These are phyloP conservation scores for Hippophae rhamnoides DNA, from an alignment of 306 rosid species.

Conservation along the genomic window DNA sequence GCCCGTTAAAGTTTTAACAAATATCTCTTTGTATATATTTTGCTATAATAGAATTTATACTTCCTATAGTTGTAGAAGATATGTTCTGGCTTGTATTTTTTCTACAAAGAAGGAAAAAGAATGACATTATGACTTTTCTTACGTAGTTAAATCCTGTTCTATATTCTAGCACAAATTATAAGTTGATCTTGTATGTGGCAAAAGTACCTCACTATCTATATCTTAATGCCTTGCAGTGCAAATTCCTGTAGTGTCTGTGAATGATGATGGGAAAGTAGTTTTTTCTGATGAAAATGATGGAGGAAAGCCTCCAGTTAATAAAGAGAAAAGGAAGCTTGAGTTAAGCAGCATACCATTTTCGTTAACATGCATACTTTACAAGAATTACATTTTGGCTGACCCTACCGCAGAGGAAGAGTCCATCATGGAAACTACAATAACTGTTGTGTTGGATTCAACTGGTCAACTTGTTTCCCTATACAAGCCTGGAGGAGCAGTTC, in stretches of 20 bases:
- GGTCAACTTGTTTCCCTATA: constrained; percentile 68
- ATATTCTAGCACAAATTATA: neutral
- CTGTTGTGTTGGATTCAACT: constrained; percentile 69
- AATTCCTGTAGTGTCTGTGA: constrained; percentile 65
- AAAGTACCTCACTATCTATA: neutral
- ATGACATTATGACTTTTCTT: too few relatives aligned
- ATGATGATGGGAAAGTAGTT: constrained; percentile 67
- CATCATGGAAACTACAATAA: constrained; percentile 65
- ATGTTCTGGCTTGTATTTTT: too few relatives aligned
- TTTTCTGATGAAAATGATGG: constrained; percentile 47
- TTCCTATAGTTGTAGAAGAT: too few relatives aligned
- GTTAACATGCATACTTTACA: constrained; percentile 72
- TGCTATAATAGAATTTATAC: too few relatives aligned
- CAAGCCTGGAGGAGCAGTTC: constrained; percentile 82
- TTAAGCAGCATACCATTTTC: constrained; percentile 60
- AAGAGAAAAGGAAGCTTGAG: constrained; percentile 65
- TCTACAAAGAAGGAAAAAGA: too few relatives aligned
- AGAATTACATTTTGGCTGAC: constrained; percentile 71
- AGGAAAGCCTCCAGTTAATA: constrained; percentile 55
- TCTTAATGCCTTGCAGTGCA: constrained; percentile 45
- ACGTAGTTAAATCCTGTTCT: too few relatives aligned
- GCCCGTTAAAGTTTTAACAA: too few relatives aligned
- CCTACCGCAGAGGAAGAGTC: constrained; percentile 92
- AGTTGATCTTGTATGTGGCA: neutral
- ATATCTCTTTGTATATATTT: too few relatives aligned